phyloP scores from a whole-genome alignment of 2,329 filamentous ascomycete species.

The Anthostomella pinea region DNA sequence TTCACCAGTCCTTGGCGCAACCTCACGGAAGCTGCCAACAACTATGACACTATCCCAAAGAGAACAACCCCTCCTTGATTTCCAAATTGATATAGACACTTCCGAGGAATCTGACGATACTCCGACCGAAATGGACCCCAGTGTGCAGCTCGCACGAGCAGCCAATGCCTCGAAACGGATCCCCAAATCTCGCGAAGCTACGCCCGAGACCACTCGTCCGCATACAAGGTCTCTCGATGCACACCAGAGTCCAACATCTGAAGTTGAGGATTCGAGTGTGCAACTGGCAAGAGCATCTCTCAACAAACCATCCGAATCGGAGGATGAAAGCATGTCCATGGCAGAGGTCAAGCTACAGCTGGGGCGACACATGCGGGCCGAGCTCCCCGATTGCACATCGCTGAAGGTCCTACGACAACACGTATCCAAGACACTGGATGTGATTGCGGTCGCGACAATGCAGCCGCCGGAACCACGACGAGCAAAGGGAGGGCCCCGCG shows the following conservation, averaged over 20 bases:
- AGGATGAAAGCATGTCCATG: conserved; percentile 29
- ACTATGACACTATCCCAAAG: conserved; percentile 5
- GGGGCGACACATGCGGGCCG: conserved; percentile 43
- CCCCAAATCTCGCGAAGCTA: conserved; percentile 11
- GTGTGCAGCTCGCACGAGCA: conserved; percentile 25
- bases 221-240: conserved; percentile 11
- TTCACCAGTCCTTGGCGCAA: conserved; percentile 9
- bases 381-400: conserved; percentile 50
- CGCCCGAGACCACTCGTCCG: conserved; percentile 5
- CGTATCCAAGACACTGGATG: conserved; percentile 48
- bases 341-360: conserved; percentile 45
- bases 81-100: conserved; percentile 2
- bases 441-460: conserved; percentile 53
- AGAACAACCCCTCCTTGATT: too few relatives aligned
- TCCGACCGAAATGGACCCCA: conserved; percentile 18
- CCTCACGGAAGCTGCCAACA: conserved; percentile 6
- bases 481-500: conserved; percentile 55
- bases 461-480: conserved; percentile 49
- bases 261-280: conserved; percentile 23
- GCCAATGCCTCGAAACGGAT: conserved; percentile 18
- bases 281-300: conserved; percentile 26
- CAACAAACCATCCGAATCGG: conserved; percentile 21
- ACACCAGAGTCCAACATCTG: conserved; percentile 11
- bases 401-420: conserved; percentile 52
- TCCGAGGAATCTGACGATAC: conserved; percentile 13